A percentile compares a stretch with the other conserved stretches of the same genome.
Evolutionary conservation across 1,284 basidiomycete species (phyloP).

Genomic region (Puccinia coronata): DNA sequence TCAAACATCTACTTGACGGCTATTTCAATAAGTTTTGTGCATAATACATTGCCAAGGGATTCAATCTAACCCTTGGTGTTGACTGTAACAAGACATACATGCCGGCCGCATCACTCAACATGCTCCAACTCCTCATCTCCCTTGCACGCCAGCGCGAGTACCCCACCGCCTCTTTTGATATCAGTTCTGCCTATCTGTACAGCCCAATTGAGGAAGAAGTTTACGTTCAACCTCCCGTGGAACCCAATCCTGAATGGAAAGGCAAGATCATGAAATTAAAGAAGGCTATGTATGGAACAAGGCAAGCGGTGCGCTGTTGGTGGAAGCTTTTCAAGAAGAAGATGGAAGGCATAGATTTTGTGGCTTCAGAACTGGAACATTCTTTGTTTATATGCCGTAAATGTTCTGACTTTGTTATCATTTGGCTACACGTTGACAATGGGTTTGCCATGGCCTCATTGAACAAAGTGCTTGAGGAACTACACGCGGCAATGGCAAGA

Average conservation of each 20-base stretch:
- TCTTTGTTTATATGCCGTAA: no score
- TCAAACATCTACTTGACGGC: background rate
- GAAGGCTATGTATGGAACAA: slow-evolving; percentile 17
- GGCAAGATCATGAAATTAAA: background rate
- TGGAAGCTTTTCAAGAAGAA: background rate
- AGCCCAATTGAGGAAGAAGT: slow-evolving; percentile 16
- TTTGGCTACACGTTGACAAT: no score
- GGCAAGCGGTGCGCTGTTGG: slow-evolving; percentile 6
- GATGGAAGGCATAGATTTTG: no score
- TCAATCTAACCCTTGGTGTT: background rate
- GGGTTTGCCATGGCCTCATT: no score
- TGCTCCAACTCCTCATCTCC: background rate
- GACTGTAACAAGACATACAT: slow-evolving; percentile 10
- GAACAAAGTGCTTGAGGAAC: no score
- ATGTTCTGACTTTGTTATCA: no score
- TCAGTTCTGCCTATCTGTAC: slow-evolving; percentile 19
- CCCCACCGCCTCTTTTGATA: slow-evolving; percentile 7
- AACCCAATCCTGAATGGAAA: background rate
- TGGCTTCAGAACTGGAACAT: no score
- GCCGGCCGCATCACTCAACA: slow-evolving; percentile 8
- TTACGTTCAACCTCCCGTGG: slow-evolving; percentile 10
- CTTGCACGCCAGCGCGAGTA: background rate
- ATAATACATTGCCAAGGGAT: background rate
- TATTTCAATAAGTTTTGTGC: background rate
- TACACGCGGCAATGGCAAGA: no score